Conservation (phyloP, 768 basidiomycete genomes). For the Lactifluus hygrophoroides region DNA sequence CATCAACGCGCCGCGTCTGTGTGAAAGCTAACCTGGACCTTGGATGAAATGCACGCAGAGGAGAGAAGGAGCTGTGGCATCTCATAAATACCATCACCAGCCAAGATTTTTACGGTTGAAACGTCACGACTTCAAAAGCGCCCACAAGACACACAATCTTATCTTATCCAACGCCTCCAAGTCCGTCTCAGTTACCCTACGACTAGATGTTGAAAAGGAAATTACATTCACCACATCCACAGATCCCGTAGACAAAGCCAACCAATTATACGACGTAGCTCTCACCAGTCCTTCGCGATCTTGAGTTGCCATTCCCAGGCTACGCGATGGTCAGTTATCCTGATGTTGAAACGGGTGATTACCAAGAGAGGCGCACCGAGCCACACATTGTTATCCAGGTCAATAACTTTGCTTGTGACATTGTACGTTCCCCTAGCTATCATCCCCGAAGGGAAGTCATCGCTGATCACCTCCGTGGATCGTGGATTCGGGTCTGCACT, state of each 20-base stretch:
- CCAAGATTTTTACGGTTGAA: not conserved
- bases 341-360: not conserved
- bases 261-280: not conserved
- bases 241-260: constrained; percentile 22
- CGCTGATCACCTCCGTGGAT: constrained; percentile 66
- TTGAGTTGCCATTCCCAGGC: constrained; percentile 91
- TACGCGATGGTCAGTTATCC: constrained; percentile 22
- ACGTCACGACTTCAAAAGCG: not conserved
- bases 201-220: not conserved
- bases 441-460: constrained; percentile 63
- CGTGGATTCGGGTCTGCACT: constrained; percentile 68
- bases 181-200: no score
- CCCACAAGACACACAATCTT: not conserved
- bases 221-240: constrained; percentile 10
- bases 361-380: constrained; percentile 45
- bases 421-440: constrained; percentile 72
- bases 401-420: constrained; percentile 76
- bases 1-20: not conserved
- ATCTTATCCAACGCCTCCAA: constrained; percentile 6
- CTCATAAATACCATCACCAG: not conserved
- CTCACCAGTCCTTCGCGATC: constrained; percentile 85
- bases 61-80: not conserved
- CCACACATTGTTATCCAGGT: constrained; percentile 79
- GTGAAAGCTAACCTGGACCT: not conserved
- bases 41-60: not conserved